phyloP scores from a whole-genome alignment of 306 rosid species.

The Cucumis melo region DNA sequence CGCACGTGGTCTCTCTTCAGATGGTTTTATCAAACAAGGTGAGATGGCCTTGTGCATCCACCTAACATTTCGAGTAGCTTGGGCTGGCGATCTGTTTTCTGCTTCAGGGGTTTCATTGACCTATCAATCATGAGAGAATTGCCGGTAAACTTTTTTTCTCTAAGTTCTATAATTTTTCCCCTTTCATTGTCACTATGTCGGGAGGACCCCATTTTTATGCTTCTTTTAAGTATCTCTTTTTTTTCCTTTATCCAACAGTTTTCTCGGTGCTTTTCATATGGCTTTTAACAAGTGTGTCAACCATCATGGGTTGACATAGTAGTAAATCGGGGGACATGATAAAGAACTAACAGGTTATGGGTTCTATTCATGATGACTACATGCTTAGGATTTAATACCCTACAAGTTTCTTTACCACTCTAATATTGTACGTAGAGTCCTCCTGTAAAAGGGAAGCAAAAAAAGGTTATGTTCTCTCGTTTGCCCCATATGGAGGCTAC shows the following conservation, averaged over 20 bases:
- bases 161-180: background rate
- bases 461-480: background rate
- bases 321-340: too few relatives aligned
- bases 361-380: too few relatives aligned
- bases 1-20: slow-evolving; percentile 12
- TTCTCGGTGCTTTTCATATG: too few relatives aligned
- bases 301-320: too few relatives aligned
- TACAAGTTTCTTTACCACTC: too few relatives aligned
- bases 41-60: slow-evolving; percentile 8
- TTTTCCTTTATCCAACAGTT: too few relatives aligned
- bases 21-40: slow-evolving; percentile 15
- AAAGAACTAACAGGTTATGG: too few relatives aligned
- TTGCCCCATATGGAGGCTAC: background rate
- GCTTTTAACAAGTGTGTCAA: too few relatives aligned
- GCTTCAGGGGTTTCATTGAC: slow-evolving; percentile 19
- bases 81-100: slow-evolving; percentile 31
- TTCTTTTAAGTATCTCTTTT: too few relatives aligned
- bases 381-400: too few relatives aligned
- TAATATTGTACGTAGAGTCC: too few relatives aligned
- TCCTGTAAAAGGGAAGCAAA: too few relatives aligned
- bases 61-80: slow-evolving; percentile 31
- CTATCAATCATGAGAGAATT: slow-evolving; percentile 9
- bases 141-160: background rate
- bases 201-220: background rate
- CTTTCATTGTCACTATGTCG: background rate